Evolutionary conservation across 2,329 filamentous ascomycete species (phyloP), one percentile per base, ranked within the genome.

Genomic region (Phaeoacremonium minimum): DNA sequence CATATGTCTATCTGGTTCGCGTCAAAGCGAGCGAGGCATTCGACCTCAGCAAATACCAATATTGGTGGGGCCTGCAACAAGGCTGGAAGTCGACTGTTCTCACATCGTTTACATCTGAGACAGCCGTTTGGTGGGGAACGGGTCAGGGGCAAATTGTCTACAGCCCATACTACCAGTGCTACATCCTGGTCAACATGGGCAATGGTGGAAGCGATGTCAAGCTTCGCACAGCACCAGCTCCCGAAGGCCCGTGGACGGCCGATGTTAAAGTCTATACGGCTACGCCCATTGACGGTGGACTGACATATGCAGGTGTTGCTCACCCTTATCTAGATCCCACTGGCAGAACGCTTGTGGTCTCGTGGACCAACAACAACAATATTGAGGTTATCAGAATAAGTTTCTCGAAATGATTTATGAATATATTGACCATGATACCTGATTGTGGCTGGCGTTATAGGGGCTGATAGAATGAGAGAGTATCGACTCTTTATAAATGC

Each of bases 141-240:
- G 61, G 60, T 0, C 61, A 65, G 39, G 63, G 61, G 0, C 59
- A 64, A 41, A 45, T 66, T 16, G 51, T 59, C 5, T 65, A 60
- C 40, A 64, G 50, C 40, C 43, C 51, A 6, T 50, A 53, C 15
- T 62, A 57, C 15, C 36, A 45, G 14, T 52, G 52, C 18, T 66
- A 66, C 32, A 47, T 64, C 1, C 57, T 60, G 19, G 60, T 64
- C 6, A 52, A 64, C 15, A 22, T 55, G 8, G 44, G 49, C 47
- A 33, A 36, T 46, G 45, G 44, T 3, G 35, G 37, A 2, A 33
- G 38, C 4, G 42, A 44, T 4, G 46, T 55, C 0, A 28, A 46
- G 6, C 35, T 57, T 15, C 44, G 54, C 22, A 55, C 52, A 1
- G 58, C 56, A 1, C 38, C 50, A 0, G 44, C 42, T 2, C 54